Evolutionary conservation across 2,329 filamentous ascomycete genomes (phyloP).

Genomic region (Colletotrichum agaves): DNA sequence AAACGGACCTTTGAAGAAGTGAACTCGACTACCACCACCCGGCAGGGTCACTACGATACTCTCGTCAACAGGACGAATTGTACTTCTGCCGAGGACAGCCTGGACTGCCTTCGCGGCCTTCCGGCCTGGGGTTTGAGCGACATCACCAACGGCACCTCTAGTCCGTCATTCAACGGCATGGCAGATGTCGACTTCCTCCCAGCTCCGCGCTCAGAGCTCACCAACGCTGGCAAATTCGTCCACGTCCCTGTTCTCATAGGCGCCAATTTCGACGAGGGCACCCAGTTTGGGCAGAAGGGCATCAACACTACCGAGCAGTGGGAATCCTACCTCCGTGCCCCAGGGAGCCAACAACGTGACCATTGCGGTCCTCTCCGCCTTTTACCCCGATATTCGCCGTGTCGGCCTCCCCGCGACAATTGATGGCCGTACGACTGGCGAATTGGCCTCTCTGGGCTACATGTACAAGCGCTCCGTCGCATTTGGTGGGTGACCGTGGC

Average conservation of each 20-base stretch:
- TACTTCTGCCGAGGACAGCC: slow-evolving; percentile 38
- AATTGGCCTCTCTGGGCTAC: slow-evolving; percentile 48
- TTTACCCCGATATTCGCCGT: slow-evolving; percentile 62
- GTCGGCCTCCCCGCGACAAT: slow-evolving; percentile 59
- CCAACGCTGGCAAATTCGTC: slow-evolving; percentile 68
- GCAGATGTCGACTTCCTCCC: slow-evolving; percentile 56
- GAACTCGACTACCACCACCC: slow-evolving; percentile 35
- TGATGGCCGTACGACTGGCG: slow-evolving; percentile 42
- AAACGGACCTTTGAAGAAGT: slow-evolving; percentile 47
- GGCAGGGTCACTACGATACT: slow-evolving; percentile 36
- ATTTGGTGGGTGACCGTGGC: slow-evolving; percentile 62
- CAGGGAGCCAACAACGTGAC: slow-evolving; percentile 41
- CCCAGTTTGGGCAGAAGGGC: slow-evolving; percentile 61
- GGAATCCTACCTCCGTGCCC: slow-evolving; percentile 48
- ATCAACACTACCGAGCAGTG: slow-evolving; percentile 68
- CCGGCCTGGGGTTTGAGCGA: slow-evolving; percentile 45
- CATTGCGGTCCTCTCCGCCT: slow-evolving; percentile 49
- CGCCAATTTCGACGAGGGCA: slow-evolving; percentile 73
- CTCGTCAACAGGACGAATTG: slow-evolving; percentile 38
- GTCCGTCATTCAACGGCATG: slow-evolving; percentile 40
- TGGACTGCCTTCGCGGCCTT: slow-evolving; percentile 47
- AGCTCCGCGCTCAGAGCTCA: slow-evolving; percentile 57
- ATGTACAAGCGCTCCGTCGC: slow-evolving; percentile 67
- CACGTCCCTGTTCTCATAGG: slow-evolving; percentile 72
- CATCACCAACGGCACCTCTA: slow-evolving; percentile 44